Base-by-base conservation (phyloP, 768 basidiomycete genomes). In the Agaricus subrufescens region DNA sequence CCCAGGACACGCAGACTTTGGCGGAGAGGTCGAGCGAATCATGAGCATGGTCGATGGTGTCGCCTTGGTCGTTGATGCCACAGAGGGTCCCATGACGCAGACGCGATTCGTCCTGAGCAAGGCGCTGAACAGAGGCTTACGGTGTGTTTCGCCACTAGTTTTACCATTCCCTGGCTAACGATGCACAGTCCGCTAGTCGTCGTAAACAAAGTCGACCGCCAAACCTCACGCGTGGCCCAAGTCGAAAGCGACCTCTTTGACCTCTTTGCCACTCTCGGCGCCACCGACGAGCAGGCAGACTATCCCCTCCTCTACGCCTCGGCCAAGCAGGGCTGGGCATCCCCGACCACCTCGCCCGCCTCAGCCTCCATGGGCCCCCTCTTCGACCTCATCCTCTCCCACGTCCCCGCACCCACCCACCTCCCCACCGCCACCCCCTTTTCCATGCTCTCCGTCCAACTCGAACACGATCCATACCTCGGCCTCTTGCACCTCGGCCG, bases 31-130 rank as follows among this genome's bases (percentile, higher is more conserved):
- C 8, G 82, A 84, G 59, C 75, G 82, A 52, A 77, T 82, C 3
- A 71, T 82, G 71, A 79, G 80, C 58, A 83, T 84, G 75, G 79
- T 84, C 10, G 83, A 83, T 57, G 81, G 81, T 29, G 81, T 82
- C 10, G 80, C 80, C 12, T 72, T 84, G n/a, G 68, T 84, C 3
- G 76, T 84, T 15, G 82, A 83, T 58, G 80, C 81, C 2, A 82
- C 82, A 1, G 82, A 83, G 60, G 82, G 82, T 1, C 81, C 82
- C 2, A 83, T 83, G 75, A 83, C 80, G 2, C 83, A 84, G 63
- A 84, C 82, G 0, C 67, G 77, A 1, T 80, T 80, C 44, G 78
- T 80, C 1, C 66, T 80, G n/a, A 68, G 70, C 3, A 80, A 80
- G 58, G 77, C 78, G 23, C 62, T 80, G 7, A 68, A 61, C 39